Base-by-base conservation (phyloP, 108 stramenopile species). In the Cyclotella atomus region DNA sequence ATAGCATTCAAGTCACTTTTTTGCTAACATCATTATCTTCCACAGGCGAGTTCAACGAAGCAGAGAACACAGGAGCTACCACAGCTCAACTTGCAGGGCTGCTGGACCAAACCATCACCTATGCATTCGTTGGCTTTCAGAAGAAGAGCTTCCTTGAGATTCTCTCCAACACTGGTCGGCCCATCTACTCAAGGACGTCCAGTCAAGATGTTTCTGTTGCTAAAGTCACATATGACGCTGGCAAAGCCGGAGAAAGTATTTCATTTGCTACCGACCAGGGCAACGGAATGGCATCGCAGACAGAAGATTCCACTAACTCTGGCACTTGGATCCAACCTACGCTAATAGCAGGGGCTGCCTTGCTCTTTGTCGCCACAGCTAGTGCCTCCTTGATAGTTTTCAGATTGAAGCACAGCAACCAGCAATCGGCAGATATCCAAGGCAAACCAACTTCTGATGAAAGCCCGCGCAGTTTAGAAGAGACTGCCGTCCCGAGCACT, bases 311-410 rank as follows among this genome's bases (percentile, higher is more conserved):
- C 2, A 41, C 41, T 2, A 59, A 27, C 0, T 28, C 27, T 27
- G 20, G 38, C 23, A 32, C 65, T 12, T 79, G 77, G 77, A 33
- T 71, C 21, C 47, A 65, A n/a, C 70, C 77, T 34, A 46, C 77
- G 12, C 56, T 79, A 25, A 71, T 66, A 0, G 35, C 56, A 20
- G 70, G 65, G 2, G 77, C 77, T 15, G 52, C 77, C 8, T 20
- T 66, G 23, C 38, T 79, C 14, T 50, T 65, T 30, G 17, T 70
- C 16, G 70, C 70, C 38, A 52, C 77, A 50, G 30, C 77, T 15
- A n/a, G 50, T 10, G 77, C 77, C 17, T 63, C 77, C 14, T 36
- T 79, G 0, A 43, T 79, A 1, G 57, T 79, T 0, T 59, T 55
- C 32, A 59, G 57, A 49, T 69, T 70, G 15, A 69, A 62, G 21